Percentiles rank a stretch among this genome's conserved stretches.
Conservation (phyloP, 2,329 filamentous ascomycete genomes). For the Colletotrichum paranaense region DNA sequence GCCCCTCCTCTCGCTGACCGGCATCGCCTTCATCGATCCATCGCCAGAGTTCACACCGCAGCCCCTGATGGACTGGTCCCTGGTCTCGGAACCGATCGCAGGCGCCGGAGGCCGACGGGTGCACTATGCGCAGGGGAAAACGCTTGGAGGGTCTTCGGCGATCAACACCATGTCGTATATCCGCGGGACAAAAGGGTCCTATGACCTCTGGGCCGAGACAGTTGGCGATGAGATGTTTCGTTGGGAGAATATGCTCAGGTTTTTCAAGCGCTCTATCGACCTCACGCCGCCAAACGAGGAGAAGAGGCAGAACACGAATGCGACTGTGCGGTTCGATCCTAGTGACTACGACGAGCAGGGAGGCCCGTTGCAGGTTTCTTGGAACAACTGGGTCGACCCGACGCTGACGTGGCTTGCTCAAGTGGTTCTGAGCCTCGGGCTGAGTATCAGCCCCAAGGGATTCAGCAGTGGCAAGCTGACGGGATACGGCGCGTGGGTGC, state of each 20-base stretch:
- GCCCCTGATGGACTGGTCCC: constrained; percentile 45
- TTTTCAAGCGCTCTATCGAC: constrained; percentile 44
- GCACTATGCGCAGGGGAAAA: constrained; percentile 51
- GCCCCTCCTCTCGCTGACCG: constrained; percentile 37
- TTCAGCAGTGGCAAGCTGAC: constrained; percentile 55
- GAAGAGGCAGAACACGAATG: constrained; percentile 37
- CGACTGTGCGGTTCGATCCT: constrained; percentile 41
- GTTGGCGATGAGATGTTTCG: constrained; percentile 45
- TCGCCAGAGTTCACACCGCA: constrained; percentile 35
- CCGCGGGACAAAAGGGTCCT: constrained; percentile 38
- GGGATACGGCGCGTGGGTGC: constrained; percentile 44
- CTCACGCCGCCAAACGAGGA: constrained; percentile 44
- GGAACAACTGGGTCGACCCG: constrained; percentile 40
- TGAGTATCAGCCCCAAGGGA: constrained; percentile 44
- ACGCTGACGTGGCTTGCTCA: constrained; percentile 38
- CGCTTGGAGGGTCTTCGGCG: constrained; percentile 45
- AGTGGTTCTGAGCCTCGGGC: constrained; percentile 53
- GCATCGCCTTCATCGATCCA: constrained; percentile 34
- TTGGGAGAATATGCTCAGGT: constrained; percentile 45
- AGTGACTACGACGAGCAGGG: constrained; percentile 39
- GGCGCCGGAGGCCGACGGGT: constrained; percentile 43
- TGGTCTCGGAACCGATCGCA: constrained; percentile 40
- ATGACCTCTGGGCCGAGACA: constrained; percentile 45
- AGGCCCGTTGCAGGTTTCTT: constrained; percentile 43
- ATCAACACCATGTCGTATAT: constrained; percentile 45